phyloP scores from a whole-genome alignment of 108 stramenopile genomes.

The Fragilariopsis cylindrus region DNA sequence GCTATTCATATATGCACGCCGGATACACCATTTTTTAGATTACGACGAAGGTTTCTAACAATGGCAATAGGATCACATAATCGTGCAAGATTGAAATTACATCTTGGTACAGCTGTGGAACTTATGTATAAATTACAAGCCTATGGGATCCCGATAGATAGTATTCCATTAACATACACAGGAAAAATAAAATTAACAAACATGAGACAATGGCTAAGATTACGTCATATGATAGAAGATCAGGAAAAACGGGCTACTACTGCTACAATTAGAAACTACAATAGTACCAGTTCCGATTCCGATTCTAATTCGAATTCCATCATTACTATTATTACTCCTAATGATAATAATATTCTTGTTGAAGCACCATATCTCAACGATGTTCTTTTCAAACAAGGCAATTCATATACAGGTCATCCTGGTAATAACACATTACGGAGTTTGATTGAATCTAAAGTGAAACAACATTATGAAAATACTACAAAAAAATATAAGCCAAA shows the following conservation, averaged over 20 bases:
- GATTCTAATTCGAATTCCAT: too few species aligned
- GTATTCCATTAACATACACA: slow-evolving; percentile 19
- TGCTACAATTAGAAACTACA: too few species aligned
- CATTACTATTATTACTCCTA: too few species aligned
- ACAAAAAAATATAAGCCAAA: too few species aligned
- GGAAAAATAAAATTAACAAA: slow-evolving; percentile 21
- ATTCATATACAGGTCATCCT: background rate
- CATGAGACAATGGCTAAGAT: slow-evolving; percentile 24
- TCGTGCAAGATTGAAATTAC: background rate
- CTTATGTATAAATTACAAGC: slow-evolving; percentile 13
- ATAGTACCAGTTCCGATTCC: too few species aligned
- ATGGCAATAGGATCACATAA: slow-evolving; percentile 6
- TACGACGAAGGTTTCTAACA: background rate
- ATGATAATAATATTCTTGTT: background rate
- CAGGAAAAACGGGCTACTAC: background rate
- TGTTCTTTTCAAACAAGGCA: slow-evolving; percentile 9
- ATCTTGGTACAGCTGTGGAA: slow-evolving; percentile 7
- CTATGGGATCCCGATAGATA: slow-evolving; percentile 29
- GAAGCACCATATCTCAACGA: slow-evolving; percentile 5
- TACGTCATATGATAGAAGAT: slow-evolving; percentile 9
- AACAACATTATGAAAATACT: background rate
- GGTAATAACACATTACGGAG: slow-evolving; percentile 3
- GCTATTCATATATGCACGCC: slow-evolving; percentile 11
- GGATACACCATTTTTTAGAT: slow-evolving; percentile 15
- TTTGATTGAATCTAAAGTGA: slow-evolving; percentile 10